Evolutionary conservation across 2,329 filamentous ascomycete species (phyloP).

Genomic region (Grosmannia clavigera): DNA sequence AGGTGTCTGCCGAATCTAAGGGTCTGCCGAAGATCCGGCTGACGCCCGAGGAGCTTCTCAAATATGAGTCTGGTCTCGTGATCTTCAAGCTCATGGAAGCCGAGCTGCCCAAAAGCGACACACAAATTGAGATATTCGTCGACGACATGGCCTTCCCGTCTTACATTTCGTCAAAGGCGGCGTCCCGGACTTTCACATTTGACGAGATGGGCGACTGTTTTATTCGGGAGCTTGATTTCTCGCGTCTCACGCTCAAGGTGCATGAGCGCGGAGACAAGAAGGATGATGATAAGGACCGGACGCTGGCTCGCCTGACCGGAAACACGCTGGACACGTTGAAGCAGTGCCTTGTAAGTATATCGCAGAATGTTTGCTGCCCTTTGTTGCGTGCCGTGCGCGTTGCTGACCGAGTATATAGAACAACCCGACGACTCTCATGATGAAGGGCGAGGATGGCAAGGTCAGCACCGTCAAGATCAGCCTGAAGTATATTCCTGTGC

Average conservation of each 20-base stretch:
- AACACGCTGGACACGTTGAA: slow-evolving; percentile 80
- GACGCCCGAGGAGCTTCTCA: slow-evolving; percentile 64
- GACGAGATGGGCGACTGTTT: slow-evolving; percentile 93
- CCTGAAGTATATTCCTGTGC: slow-evolving; percentile 86
- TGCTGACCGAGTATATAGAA: slow-evolving; percentile 40
- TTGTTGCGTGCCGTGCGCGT: background rate
- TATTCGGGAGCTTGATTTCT: slow-evolving; percentile 94
- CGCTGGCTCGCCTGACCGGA: slow-evolving; percentile 71
- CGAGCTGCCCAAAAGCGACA: slow-evolving; percentile 64
- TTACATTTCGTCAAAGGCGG: slow-evolving; percentile 69
- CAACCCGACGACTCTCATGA: slow-evolving; percentile 70
- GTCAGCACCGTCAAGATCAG: slow-evolving; percentile 76
- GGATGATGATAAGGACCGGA: slow-evolving; percentile 53
- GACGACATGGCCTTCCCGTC: slow-evolving; percentile 91
- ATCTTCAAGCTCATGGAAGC: slow-evolving; percentile 92
- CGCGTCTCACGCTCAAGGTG: slow-evolving; percentile 76
- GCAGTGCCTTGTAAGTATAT: slow-evolving; percentile 58
- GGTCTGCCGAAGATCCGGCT: slow-evolving; percentile 63
- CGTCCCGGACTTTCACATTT: slow-evolving; percentile 56
- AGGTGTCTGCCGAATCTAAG: slow-evolving; percentile 29
- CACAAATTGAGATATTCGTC: slow-evolving; percentile 76
- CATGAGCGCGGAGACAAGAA: slow-evolving; percentile 67
- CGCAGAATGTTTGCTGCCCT: background rate
- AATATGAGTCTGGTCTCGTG: slow-evolving; percentile 82
- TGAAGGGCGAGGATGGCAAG: slow-evolving; percentile 67